Conservation (phyloP, 2,329 filamentous ascomycete genomes). For the Dactylellina cionopaga region DNA sequence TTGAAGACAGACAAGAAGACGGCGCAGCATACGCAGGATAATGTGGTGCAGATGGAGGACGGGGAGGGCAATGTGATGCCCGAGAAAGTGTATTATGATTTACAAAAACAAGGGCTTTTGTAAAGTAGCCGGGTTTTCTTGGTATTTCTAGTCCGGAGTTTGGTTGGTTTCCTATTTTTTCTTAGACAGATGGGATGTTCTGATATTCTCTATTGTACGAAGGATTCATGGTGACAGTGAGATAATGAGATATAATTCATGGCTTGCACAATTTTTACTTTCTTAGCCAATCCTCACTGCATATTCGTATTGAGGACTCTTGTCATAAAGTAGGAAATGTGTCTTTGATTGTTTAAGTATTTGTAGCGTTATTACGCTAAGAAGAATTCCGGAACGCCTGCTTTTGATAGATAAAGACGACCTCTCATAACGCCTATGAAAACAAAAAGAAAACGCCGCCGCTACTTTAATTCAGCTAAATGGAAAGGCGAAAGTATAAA, state of each 20-base stretch:
- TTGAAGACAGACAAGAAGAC: slow-evolving; percentile 85
- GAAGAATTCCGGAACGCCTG: too few species aligned
- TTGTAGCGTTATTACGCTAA: too few species aligned
- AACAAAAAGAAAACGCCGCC: background rate
- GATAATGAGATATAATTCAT: too few species aligned
- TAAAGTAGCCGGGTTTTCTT: slow-evolving; percentile 9
- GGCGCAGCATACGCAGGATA: slow-evolving; percentile 78
- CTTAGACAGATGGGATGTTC: slow-evolving; percentile 38
- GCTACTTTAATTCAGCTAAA: background rate
- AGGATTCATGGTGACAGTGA: too few species aligned
- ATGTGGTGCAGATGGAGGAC: slow-evolving; percentile 98
- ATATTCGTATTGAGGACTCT: too few species aligned
- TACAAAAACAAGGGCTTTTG: slow-evolving; percentile 47
- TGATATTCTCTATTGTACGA: too few species aligned
- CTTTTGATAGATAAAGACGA: too few species aligned
- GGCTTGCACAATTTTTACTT: too few species aligned
- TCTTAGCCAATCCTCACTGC: too few species aligned
- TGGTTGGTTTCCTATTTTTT: slow-evolving; percentile 15
- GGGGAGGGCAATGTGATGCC: slow-evolving; percentile 98
- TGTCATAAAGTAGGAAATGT: too few species aligned
- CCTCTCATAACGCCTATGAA: too few species aligned
- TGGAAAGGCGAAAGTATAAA: background rate
- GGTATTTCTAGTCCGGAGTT: slow-evolving; percentile 18
- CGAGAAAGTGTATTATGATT: slow-evolving; percentile 88
- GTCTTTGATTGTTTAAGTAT: too few species aligned